phyloP scores from a whole-genome alignment of 2,329 filamentous ascomycete species.

The Pseudocercospora pini-densiflorae region DNA sequence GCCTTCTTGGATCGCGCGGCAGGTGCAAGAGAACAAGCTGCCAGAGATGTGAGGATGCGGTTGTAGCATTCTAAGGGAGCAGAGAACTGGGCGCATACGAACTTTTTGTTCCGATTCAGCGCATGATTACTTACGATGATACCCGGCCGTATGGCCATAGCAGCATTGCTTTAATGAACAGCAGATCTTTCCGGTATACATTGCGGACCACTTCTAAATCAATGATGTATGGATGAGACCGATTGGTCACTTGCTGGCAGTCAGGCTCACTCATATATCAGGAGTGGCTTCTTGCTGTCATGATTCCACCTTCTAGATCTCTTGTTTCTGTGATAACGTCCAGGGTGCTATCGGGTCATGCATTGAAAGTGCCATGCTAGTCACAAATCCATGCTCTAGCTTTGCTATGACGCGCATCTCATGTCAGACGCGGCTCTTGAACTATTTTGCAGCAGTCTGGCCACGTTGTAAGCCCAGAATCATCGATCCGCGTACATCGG shows the following conservation, averaged over 20 bases:
- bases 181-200: not conserved
- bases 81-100: not conserved
- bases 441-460: not conserved
- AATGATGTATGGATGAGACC: not conserved
- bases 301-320: not conserved
- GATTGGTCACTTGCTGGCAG: not conserved
- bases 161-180: not conserved
- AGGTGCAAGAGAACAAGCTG: slow-evolving; percentile 60
- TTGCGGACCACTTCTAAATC: not conserved
- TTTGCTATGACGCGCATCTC: slow-evolving; percentile 3
- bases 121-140: not conserved
- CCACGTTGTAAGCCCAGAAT: not conserved
- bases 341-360: not conserved
- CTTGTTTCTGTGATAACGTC: not conserved
- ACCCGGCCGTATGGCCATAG: not conserved
- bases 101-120: not conserved
- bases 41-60: slow-evolving; percentile 56
- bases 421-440: slow-evolving; percentile 2
- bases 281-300: not conserved
- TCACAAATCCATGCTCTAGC: not conserved
- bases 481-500: not conserved
- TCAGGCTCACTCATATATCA: not conserved
- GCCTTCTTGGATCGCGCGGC: slow-evolving; percentile 66
- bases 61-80: slow-evolving; percentile 5
- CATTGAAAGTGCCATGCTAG: not conserved